These are phyloP conservation scores for Lentinus polychrous DNA, from an alignment of 1,284 basidiomycete genomes.

Conservation along the genomic window DNA sequence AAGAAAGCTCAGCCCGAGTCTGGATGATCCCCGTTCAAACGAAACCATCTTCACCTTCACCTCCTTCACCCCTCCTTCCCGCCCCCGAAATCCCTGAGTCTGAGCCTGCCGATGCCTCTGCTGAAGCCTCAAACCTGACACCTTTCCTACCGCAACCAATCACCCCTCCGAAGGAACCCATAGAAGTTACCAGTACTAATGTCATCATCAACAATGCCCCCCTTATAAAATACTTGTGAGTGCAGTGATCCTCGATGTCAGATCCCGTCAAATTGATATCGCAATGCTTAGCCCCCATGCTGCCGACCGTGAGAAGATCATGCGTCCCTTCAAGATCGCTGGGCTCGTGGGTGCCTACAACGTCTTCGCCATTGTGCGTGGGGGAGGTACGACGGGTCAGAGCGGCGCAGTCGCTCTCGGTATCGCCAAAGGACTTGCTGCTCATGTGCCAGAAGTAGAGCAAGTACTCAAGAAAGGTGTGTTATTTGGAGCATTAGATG, in stretches of 20 bases:
- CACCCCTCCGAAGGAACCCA: constrained; percentile 10
- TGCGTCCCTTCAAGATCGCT: constrained; percentile 80
- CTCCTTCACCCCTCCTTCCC: constrained; percentile 7
- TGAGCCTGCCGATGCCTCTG: constrained; percentile 3
- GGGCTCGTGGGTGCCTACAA: constrained; percentile 91
- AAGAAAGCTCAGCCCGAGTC: constrained; percentile 82
- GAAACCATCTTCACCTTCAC: constrained; percentile 10
- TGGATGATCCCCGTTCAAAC: constrained; percentile 84
- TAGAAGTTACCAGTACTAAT: constrained; percentile 23
- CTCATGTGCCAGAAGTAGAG: constrained; percentile 62
- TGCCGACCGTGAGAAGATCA: constrained; percentile 73
- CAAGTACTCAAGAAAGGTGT: constrained; percentile 71
- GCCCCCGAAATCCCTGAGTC: background rate
- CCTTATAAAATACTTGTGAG: constrained; percentile 69
- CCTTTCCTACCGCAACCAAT: constrained; percentile 9
- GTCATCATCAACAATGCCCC: constrained; percentile 84
- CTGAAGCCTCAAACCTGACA: constrained; percentile 4
- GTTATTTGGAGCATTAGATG: constrained; percentile 2
- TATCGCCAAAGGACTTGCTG: constrained; percentile 75
- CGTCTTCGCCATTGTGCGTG: constrained; percentile 81
- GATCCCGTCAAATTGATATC: background rate
- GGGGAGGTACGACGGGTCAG: constrained; percentile 88
- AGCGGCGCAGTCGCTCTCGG: constrained; percentile 86
- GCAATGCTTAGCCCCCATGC: constrained; percentile 36
- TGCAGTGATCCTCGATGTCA: background rate